Evolutionary conservation across 148 eudicot species (phyloP), one percentile per base, ranked within the genome.

Genomic region (Persicaria tinctoria): DNA sequence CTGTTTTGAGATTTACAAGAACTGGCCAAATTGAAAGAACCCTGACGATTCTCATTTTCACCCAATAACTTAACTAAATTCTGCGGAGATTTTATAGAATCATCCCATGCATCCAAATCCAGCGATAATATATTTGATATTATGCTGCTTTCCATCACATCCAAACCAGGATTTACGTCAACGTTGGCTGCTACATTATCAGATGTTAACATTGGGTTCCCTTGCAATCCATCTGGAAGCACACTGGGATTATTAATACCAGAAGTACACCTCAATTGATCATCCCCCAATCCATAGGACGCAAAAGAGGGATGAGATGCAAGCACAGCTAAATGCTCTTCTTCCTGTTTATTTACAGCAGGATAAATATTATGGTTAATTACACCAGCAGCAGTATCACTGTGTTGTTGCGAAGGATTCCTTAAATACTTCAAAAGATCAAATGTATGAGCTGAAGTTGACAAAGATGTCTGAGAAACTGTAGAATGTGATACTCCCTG

Each of bases 91-190:
- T 88, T 80, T 75, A 87, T 78, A 14, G 98, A 76, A 68, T 95
- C 94, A 73, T 87, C 89, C 99, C 94, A 96, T 56, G 93, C 56
- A 76, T 92, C 94, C 79, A 84, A 85, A 75, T 92, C 99, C 90
- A 90, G 60, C 0, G 96, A 89, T 78, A 93, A 76, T 76, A 95
- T 90, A 85, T 96, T 88, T 38, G 99, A 90, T 81, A 96, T 96
- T 75, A 96, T 88, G 78, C 82, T 89, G 85, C 81, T 89, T 80
- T 96, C 99, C 73, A 97, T 93, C 72, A 77, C 66, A 75, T 90
- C 90, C 55, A 76, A 20, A 51, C 81, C 73, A 81, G 76, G 79
- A 74, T 76, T 84, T 41, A 80, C 73, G 45, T 75, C 77, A 53
- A 53, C 63, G 83, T 72, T 76, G 18, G 73, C 72, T 56, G 78